Evolutionary conservation across 1,284 basidiomycete species (phyloP), one percentile per base, ranked within the genome.

Genomic region (Apiotrichum sp.): DNA sequence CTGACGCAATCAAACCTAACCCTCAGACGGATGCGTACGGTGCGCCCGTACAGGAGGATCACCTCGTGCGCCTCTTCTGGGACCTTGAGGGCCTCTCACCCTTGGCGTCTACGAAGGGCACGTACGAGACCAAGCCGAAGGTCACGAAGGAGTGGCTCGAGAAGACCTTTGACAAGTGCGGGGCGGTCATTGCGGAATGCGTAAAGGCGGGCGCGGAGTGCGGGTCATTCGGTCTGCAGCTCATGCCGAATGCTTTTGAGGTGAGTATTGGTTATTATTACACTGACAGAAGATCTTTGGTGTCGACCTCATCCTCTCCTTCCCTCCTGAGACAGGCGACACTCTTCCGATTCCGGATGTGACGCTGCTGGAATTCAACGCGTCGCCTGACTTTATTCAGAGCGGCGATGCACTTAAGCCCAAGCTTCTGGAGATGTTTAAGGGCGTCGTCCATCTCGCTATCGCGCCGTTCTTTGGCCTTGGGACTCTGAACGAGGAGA

Each of bases 331-430:
- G 3, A 4, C 14, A 4, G 39, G 16, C 5, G 42, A 34, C 3
- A 14, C 31, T 1, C 82, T 88, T 56, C 81, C 67, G 0, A 52
- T 56, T 10, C 75, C 75, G 0, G 59, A 83, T 61, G 85, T 91
- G 3, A 86, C 87, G 57, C 77, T 98, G 3, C 80, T 98, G 33
- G 95, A 98, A 72, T 81, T 96, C 68, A 98, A 98, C 71, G 86
- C 93, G 22, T 93, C 96, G 65, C 95, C 95, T 2, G 95, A 97
- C 53, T 97, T 98, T 63, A 89, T 93, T 66, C 83, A 97, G 61
- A 93, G 90, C 0, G 96, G 95, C 1, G 80, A 84, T n/a, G 81
- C 88, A 41, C 78, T 98, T 0, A 61, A 68, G 44, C 82, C 83
- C 4, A 86, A 86, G 82, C 84, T 93, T 45, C 83, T 88, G 62